Evolutionary conservation across 2,329 filamentous ascomycete genomes (phyloP).

Genomic region (Talaromyces sp.): DNA sequence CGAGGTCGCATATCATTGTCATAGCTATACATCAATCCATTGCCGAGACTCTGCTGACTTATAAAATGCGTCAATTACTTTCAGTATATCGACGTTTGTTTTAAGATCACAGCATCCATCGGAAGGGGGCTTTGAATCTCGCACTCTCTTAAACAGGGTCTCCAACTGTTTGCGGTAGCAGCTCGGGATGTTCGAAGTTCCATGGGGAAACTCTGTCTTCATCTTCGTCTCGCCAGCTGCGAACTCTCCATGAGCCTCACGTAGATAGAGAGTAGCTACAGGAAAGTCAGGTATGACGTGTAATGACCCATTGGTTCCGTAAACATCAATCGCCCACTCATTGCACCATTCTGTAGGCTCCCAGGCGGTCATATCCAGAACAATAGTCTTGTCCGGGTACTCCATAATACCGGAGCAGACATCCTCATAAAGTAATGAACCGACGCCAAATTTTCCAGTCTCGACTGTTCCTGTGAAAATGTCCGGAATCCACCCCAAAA

Average conservation of each 20-base stretch:
- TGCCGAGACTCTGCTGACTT: slow-evolving; percentile 18
- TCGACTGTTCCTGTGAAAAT: slow-evolving; percentile 11
- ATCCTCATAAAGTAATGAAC: slow-evolving; percentile 21
- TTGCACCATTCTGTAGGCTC: slow-evolving; percentile 23
- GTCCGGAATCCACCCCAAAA: slow-evolving; percentile 8
- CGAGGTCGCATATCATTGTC: no score
- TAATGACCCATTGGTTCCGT: slow-evolving; percentile 21
- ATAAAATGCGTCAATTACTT: slow-evolving; percentile 21
- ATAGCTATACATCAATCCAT: slow-evolving; percentile 14
- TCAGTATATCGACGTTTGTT: slow-evolving; percentile 17
- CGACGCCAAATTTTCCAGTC: slow-evolving; percentile 13
- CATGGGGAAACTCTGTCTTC: slow-evolving; percentile 16
- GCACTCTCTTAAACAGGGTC: slow-evolving; percentile 17
- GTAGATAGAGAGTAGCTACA: slow-evolving; percentile 16
- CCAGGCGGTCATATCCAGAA: slow-evolving; percentile 22
- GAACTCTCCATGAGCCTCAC: slow-evolving; percentile 15
- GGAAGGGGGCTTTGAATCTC: slow-evolving; percentile 3
- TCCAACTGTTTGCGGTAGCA: slow-evolving; percentile 19
- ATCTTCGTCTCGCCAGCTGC: slow-evolving; percentile 20
- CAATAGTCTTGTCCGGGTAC: slow-evolving; percentile 19
- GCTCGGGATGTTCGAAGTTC: slow-evolving; percentile 18
- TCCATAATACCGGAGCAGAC: slow-evolving; percentile 22
- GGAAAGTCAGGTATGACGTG: slow-evolving; percentile 19
- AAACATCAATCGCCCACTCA: slow-evolving; percentile 23
- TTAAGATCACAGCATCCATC: slow-evolving; percentile 17